A percentile compares a stretch with the other conserved stretches of the same genome.
phyloP scores from a whole-genome alignment of 306 rosid species.

The Cucurbita argyrosperma region DNA sequence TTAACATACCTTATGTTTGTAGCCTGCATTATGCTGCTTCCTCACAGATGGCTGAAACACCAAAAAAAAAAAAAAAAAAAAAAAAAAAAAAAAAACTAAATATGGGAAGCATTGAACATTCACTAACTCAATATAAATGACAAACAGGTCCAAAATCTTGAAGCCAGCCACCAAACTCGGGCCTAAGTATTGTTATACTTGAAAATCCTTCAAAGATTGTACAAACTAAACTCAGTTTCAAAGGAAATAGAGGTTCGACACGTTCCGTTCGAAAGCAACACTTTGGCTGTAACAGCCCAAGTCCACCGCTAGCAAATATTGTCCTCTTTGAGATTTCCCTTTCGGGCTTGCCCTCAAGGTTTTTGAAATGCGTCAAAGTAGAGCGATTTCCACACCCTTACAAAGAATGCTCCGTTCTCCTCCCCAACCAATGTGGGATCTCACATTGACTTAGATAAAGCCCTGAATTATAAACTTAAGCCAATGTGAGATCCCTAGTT shows the following conservation, averaged over 20 bases:
- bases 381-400: no score
- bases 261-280: background rate
- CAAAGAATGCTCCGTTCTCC: no score
- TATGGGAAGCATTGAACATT: background rate
- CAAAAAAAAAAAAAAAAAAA: no score
- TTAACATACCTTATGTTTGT: slow-evolving; percentile 70
- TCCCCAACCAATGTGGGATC: no score
- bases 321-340: no score
- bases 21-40: slow-evolving; percentile 97
- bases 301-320: no score
- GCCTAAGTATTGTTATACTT: background rate
- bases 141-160: background rate
- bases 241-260: background rate
- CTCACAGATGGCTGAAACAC: slow-evolving; percentile 82
- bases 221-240: background rate
- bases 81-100: background rate
- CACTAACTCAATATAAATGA: background rate
- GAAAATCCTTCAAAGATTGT: background rate
- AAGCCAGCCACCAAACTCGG: background rate
- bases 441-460: no score
- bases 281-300: background rate
- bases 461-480: no score
- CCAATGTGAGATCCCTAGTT: no score
- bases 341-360: no score
- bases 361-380: no score